Base-by-base conservation (phyloP, 2,329 filamentous ascomycete genomes). In the Scleromitrula shiraiana region DNA sequence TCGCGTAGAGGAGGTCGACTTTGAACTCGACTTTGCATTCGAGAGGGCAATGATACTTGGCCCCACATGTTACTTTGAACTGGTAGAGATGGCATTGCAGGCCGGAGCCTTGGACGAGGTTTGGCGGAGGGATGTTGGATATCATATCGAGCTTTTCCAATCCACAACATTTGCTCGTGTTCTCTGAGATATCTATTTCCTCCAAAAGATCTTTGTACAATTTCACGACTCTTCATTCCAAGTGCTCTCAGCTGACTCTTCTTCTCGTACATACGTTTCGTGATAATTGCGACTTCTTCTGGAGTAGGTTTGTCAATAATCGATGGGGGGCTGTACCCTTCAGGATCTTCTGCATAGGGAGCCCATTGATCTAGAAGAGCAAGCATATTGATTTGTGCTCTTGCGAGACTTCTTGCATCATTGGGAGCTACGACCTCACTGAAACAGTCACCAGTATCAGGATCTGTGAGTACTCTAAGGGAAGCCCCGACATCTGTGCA, bases 351-450 rank as follows among this genome's bases (percentile, higher is more conserved):
- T 3, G 76, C 74, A 58, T 77, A 82, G 41, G 74, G 65, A 45
- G 71, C 67, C 78, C 78, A 83, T 58, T 80, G 74, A 4, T 76
- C 79, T 1, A 81, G 65, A 68, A 83, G 73, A 6, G 72, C 77
- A 10, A 83, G 69, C 55, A 83, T 71, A 48, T 75, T 75, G 53
- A 83, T 75, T 56, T 83, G 80, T 0, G 80, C 80, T 20, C 74
- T 69, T 1, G 79, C 80, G 1, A 83, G 68, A 4, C 75, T 73
- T 30, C 71, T 70, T 4, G 78, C 72, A 59, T 83, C 80, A 55
- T 83, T 83, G 2, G 79, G 80, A 12, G 79, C 75, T 2, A 83
- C 78, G 5, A 83, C 76, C 49, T 77, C 78, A 53, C 76, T 78
- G 65, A 77, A 83, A 4, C 71, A 67, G 54, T 56, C 59, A 15